phyloP scores from a whole-genome alignment of 805 yeast species.

The Kuraishia molischiana region DNA sequence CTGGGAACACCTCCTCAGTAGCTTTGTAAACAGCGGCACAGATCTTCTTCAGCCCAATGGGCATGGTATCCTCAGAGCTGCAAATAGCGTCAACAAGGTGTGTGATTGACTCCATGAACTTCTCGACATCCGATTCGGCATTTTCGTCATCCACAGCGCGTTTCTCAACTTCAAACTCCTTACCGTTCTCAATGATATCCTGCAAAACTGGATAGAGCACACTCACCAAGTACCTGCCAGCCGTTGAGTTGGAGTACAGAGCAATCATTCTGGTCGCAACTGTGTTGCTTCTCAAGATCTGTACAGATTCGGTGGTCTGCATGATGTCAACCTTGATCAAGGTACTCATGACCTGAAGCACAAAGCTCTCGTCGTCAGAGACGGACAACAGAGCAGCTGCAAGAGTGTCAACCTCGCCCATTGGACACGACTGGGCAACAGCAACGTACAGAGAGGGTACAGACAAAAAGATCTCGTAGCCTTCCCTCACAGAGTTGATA shows the following conservation, averaged over 20 bases:
- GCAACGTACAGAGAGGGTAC: slow-evolving; percentile 37
- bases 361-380: slow-evolving; percentile 30
- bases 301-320: slow-evolving; percentile 52
- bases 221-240: slow-evolving; percentile 42
- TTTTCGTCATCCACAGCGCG: slow-evolving; percentile 23
- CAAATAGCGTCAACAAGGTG: slow-evolving; percentile 51
- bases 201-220: slow-evolving; percentile 49
- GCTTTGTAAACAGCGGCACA: slow-evolving; percentile 55
- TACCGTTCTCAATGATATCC: slow-evolving; percentile 37
- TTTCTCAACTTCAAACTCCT: slow-evolving; percentile 59
- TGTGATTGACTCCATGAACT: slow-evolving; percentile 47
- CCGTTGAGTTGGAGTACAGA: slow-evolving; percentile 59
- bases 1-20: slow-evolving; percentile 54
- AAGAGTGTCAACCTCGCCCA: slow-evolving; percentile 58
- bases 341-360: slow-evolving; percentile 36
- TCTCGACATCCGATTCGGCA: slow-evolving; percentile 26
- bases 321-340: slow-evolving; percentile 55
- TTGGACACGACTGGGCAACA: slow-evolving; percentile 53
- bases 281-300: slow-evolving; percentile 71
- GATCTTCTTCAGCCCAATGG: slow-evolving; percentile 61
- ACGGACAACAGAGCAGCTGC: slow-evolving; percentile 56
- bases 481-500: slow-evolving; percentile 5
- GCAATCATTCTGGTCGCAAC: slow-evolving; percentile 74
- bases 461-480: slow-evolving; percentile 10
- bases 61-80: slow-evolving; percentile 45